phyloP scores from a whole-genome alignment of 768 basidiomycete species.

The Tremella fuciformis region DNA sequence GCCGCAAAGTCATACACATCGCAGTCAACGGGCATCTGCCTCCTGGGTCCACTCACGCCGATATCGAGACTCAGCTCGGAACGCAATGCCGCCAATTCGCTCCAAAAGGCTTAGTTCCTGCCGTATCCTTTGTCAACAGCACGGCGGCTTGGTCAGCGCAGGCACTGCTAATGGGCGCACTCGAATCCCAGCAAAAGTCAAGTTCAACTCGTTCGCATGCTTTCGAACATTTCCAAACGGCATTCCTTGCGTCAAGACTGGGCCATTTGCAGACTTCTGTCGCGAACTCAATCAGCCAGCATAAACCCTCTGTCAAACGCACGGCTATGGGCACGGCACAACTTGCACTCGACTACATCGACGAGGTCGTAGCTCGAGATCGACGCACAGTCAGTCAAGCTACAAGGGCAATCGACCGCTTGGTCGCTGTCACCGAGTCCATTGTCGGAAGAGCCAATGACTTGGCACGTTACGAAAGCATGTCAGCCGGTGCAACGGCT shows the following conservation, averaged over 20 bases:
- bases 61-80: conserved; percentile 12
- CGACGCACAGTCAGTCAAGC: not conserved
- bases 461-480: no score
- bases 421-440: no score
- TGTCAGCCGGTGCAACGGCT: no score
- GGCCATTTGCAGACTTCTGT: conserved; percentile 7
- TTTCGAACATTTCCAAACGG: conserved; percentile 9
- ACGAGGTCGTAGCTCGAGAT: not conserved
- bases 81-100: conserved; percentile 9
- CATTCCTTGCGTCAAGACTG: conserved; percentile 15
- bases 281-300: not conserved
- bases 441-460: no score
- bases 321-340: not conserved
- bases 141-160: conserved; percentile 22
- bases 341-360: not conserved
- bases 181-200: conserved; percentile 7
- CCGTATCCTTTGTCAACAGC: conserved; percentile 21
- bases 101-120: not conserved
- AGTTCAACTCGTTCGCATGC: conserved; percentile 7
- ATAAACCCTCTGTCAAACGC: not conserved
- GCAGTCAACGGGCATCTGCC: conserved; percentile 40
- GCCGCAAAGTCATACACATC: conserved; percentile 19
- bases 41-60: conserved; percentile 6
- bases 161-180: conserved; percentile 16
- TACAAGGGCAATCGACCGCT: no score